Base-by-base conservation (phyloP, 164 flowering plant species). In the Berberis vulgaris region DNA sequence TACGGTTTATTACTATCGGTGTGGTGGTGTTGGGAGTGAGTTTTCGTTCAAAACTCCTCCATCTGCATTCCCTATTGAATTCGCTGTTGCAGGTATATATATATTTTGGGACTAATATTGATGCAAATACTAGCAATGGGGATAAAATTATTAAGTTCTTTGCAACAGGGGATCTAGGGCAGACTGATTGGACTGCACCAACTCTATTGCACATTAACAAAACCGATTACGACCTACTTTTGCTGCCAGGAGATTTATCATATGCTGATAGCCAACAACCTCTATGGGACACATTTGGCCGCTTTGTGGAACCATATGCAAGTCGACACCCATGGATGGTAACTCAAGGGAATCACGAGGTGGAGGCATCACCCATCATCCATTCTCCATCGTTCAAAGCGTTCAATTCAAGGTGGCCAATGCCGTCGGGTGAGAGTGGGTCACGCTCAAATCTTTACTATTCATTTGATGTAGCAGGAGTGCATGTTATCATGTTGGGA, bases 261-360 rank as follows among this genome's bases (percentile, higher is more conserved):
- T 93, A 93, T 44, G 97, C 98, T 0, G 92, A 93, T 65, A 26
- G 66, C 9, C 75, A 68, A 2, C 98, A 93, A 43, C 82, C 85
- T 0, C 78, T 82, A 0, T 93, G 98, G 96, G 98, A 93, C 76
- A 69, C 96, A 0, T 93, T 86, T 59, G 98, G 98, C 4, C 85
- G 90, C 8, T 67, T 93, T 2, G 91, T 93, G 0, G 83, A 86
- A 80, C 91, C 90, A 0, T 74, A 73, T 13, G 88, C 97, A 0
- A 86, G 96, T 79, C 59, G 52, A 1, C 74, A 92, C 1, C 96
- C 97, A 1, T 93, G 97, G 97, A 93, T 93, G 98, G 92, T 85
- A 2, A 88, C 96, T 0, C 46, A 88, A 53, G 97, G 96, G 45
- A 90, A 90, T 79, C 97, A 93, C 43, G 98, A 93, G 67, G 57